phyloP scores from a whole-genome alignment of 345 rosid species.

The Murraya paniculata region DNA sequence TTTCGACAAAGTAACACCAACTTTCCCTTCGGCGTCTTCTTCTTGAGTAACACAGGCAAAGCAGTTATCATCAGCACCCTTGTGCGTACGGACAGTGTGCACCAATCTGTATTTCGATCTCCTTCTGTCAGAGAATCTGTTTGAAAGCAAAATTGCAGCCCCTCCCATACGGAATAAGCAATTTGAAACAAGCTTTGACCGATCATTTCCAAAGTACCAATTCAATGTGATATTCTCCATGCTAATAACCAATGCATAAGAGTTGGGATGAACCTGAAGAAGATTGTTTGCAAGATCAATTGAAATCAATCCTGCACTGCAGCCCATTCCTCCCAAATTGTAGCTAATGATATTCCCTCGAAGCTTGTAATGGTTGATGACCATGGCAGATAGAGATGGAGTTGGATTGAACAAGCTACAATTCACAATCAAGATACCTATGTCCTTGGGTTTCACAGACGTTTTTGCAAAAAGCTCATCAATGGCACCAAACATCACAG shows the following conservation, averaged over 20 bases:
- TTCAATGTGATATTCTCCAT: conserved; percentile 56
- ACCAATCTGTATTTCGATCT: conserved; percentile 53
- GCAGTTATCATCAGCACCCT: conserved; percentile 56
- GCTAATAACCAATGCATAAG: conserved; percentile 51
- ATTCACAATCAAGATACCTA: conserved; percentile 54
- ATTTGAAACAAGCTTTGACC: conserved; percentile 55
- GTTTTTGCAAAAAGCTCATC: conserved; percentile 53
- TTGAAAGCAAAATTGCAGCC: conserved; percentile 53
- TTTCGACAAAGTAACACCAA: conserved; percentile 51
- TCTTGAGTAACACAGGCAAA: conserved; percentile 54
- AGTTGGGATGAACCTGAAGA: conserved; percentile 43
- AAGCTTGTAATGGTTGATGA: conserved; percentile 54
- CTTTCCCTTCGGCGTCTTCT: conserved; percentile 43
- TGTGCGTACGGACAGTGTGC: conserved; percentile 52
- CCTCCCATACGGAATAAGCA: conserved; percentile 64
- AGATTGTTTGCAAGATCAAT: conserved; percentile 56
- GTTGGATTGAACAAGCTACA: conserved; percentile 64
- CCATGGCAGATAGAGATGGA: conserved; percentile 56
- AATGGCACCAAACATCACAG: conserved; percentile 57
- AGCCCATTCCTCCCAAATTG: conserved; percentile 67
- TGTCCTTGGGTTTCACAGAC: conserved; percentile 42
- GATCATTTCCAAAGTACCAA: conserved; percentile 58
- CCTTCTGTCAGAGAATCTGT: conserved; percentile 41
- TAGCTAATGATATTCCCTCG: conserved; percentile 53
- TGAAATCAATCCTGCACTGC: conserved; percentile 62